These are phyloP conservation scores for Trichoderma sp. DNA, from an alignment of 2,329 filamentous ascomycete genomes.

Conservation along the genomic window DNA sequence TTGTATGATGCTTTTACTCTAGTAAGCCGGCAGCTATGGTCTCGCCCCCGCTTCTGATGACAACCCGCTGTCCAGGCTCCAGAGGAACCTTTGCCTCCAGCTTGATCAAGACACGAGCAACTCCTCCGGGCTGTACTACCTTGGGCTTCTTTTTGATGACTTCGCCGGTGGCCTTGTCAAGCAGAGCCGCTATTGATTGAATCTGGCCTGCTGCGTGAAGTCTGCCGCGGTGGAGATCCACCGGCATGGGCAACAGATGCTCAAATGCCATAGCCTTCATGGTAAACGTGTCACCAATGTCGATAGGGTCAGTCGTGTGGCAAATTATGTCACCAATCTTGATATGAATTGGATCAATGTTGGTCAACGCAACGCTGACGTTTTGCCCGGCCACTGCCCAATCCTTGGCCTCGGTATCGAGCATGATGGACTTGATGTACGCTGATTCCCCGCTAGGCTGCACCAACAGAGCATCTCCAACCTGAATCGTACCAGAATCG, in stretches of 20 bases:
- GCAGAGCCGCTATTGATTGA: conserved; percentile 63
- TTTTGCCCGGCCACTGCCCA: conserved; percentile 95
- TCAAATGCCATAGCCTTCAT: conserved; percentile 88
- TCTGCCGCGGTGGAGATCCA: conserved; percentile 85
- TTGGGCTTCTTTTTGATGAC: conserved; percentile 78
- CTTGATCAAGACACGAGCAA: conserved; percentile 75
- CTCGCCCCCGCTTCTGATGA: conserved; percentile 74
- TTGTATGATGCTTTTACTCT: conserved; percentile 6
- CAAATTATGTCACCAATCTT: conserved; percentile 86
- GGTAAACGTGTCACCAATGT: conserved; percentile 69
- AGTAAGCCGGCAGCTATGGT: conserved; percentile 76
- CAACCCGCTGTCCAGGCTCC: conserved; percentile 75
- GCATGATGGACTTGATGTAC: conserved; percentile 75
- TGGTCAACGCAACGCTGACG: conserved; percentile 74
- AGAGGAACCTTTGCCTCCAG: conserved; percentile 72
- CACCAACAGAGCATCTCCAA: conserved; percentile 74
- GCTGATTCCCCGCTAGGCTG: conserved; percentile 81
- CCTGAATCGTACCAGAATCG: conserved; percentile 78
- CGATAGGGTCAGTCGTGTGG: conserved; percentile 62
- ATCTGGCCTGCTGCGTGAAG: conserved; percentile 77
- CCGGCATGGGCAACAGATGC: conserved; percentile 79
- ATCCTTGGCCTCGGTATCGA: conserved; percentile 69
- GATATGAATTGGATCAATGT: conserved; percentile 82
- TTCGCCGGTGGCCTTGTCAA: conserved; percentile 78
- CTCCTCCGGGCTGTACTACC: conserved; percentile 73